Percentiles rank a stretch among this genome's conserved stretches.
phyloP scores from a whole-genome alignment of 2,329 filamentous ascomycete species.

The Venturiaceae sp. region DNA sequence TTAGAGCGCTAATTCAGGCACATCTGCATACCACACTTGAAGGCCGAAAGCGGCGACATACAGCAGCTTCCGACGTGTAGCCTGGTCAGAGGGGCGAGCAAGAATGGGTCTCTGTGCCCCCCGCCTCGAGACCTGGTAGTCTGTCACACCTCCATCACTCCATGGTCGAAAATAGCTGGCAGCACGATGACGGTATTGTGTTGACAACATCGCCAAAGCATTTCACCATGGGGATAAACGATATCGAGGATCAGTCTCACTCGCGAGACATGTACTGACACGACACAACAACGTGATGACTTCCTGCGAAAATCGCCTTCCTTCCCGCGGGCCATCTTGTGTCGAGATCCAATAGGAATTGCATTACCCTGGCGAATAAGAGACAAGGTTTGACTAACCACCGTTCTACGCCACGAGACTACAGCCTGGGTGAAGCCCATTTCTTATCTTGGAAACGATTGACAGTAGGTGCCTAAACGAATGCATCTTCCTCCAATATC shows the following conservation, averaged over 20 bases:
- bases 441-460: background rate
- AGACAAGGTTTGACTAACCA: background rate
- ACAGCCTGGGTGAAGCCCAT: background rate
- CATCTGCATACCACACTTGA: background rate
- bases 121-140: background rate
- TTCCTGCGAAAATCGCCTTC: background rate
- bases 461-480: background rate
- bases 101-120: background rate
- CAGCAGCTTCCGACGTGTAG: background rate
- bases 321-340: background rate
- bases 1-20: background rate
- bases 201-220: background rate
- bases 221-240: background rate
- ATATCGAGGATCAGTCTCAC: background rate
- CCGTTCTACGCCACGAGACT: background rate
- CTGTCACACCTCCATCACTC: background rate
- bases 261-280: background rate
- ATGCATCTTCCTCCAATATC: background rate
- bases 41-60: background rate
- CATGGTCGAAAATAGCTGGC: background rate
- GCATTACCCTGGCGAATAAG: background rate
- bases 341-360: background rate
- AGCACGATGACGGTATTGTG: background rate
- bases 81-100: background rate
- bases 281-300: background rate